Evolutionary conservation across 371 early-diverging fungal species (phyloP).

Genomic region (Syncephalastrum racemosum): DNA sequence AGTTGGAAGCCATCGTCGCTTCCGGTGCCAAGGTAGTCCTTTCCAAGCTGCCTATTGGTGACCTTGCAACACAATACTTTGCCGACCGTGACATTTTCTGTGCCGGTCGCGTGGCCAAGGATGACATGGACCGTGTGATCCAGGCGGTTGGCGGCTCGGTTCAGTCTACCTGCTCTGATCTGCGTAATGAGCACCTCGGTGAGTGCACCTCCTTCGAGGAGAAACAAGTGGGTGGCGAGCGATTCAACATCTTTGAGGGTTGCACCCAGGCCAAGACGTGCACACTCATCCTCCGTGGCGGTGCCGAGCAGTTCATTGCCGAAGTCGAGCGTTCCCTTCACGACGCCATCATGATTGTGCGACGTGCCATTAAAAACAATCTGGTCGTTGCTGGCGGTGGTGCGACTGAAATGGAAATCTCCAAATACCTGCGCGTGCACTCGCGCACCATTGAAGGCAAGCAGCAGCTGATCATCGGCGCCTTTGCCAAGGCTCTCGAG

Average conservation of each 20-base stretch:
- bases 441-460: slow-evolving; percentile 91
- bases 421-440: slow-evolving; percentile 90
- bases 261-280: slow-evolving; percentile 92
- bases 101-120: slow-evolving; percentile 97
- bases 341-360: slow-evolving; percentile 99
- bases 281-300: slow-evolving; percentile 98
- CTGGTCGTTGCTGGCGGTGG: slow-evolving; percentile 98
- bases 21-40: slow-evolving; percentile 99
- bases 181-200: slow-evolving; percentile 84
- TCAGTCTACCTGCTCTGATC: slow-evolving; percentile 90
- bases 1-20: slow-evolving; percentile 95
- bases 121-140: slow-evolving; percentile 93
- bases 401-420: slow-evolving; percentile 98
- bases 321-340: slow-evolving; percentile 99
- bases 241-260: slow-evolving; percentile 97
- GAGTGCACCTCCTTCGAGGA: slow-evolving; percentile 96
- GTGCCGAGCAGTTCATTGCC: slow-evolving; percentile 99
- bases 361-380: slow-evolving; percentile 93
- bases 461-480: slow-evolving; percentile 95
- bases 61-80: slow-evolving; percentile 99
- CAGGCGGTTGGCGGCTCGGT: slow-evolving; percentile 95
- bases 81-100: slow-evolving; percentile 99
- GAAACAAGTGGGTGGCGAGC: slow-evolving; percentile 95
- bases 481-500: slow-evolving; percentile 98
- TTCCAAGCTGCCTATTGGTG: slow-evolving; percentile 98